These are phyloP conservation scores for Podaxis sp. DNA, from an alignment of 768 basidiomycete species.

Conservation along the genomic window DNA sequence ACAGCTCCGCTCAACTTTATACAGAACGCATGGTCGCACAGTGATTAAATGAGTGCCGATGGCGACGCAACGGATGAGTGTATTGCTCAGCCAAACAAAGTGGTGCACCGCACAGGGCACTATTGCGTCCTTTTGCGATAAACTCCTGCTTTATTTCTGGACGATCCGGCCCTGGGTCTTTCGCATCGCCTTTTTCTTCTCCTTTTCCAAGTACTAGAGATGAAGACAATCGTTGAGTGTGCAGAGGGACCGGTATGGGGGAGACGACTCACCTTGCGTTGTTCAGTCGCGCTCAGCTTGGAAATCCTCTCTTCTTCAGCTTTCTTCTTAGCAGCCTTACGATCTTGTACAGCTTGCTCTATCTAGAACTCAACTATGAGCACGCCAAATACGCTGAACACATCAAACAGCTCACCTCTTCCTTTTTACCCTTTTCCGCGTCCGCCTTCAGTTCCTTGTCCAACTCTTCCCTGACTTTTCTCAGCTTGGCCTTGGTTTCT, in stretches of 20 bases:
- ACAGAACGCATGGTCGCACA: not conserved
- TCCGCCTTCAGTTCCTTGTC: slow-evolving; percentile 71
- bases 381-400: not conserved
- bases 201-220: slow-evolving; percentile 57
- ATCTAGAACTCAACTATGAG: slow-evolving; percentile 18
- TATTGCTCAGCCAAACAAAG: not conserved
- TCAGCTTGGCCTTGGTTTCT: slow-evolving; percentile 79
- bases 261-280: slow-evolving; percentile 63
- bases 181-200: slow-evolving; percentile 68
- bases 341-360: slow-evolving; percentile 59
- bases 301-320: slow-evolving; percentile 73
- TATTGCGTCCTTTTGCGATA: not conserved
- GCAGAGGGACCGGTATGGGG: not conserved
- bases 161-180: slow-evolving; percentile 69
- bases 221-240: not conserved
- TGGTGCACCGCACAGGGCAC: not conserved
- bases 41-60: not conserved
- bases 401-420: slow-evolving; percentile 49
- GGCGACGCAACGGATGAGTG: not conserved
- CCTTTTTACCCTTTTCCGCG: slow-evolving; percentile 61
- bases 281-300: slow-evolving; percentile 74
- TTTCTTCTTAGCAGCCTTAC: slow-evolving; percentile 69
- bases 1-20: not conserved
- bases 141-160: slow-evolving; percentile 39
- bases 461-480: slow-evolving; percentile 69